These are phyloP conservation scores for Ehretia macrophylla DNA, from an alignment of 257 asterid genomes.

Conservation along the genomic window DNA sequence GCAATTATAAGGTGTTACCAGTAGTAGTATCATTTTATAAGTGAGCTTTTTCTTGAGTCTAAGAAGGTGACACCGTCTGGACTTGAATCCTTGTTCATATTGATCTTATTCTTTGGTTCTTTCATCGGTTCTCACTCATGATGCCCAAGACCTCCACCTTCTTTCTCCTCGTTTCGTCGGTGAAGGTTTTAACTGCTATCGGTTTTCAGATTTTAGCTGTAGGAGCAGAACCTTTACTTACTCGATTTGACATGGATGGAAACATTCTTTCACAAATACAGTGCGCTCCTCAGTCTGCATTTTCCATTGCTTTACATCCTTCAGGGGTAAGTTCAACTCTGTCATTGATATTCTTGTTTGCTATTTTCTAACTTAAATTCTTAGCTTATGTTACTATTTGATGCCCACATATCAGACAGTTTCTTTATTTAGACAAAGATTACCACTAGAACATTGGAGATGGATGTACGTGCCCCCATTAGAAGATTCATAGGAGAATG, in stretches of 20 bases:
- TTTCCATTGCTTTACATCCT: constrained; percentile 74
- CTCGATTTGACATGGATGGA: constrained; percentile 77
- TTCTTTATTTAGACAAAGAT: background rate
- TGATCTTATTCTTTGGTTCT: no score
- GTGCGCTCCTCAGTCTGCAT: constrained; percentile 81
- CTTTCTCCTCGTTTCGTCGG: no score
- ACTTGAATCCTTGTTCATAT: background rate
- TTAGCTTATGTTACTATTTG: background rate
- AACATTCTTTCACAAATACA: constrained; percentile 69
- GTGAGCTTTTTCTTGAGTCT: no score
- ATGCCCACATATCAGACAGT: background rate
- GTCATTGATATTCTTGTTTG: background rate
- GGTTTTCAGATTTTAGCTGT: constrained; percentile 67
- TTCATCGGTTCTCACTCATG: no score
- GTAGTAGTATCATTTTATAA: no score
- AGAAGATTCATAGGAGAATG: background rate
- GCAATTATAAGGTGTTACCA: no score
- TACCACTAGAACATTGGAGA: no score
- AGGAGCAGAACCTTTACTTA: constrained; percentile 77
- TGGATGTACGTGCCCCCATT: no score
- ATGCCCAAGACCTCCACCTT: no score
- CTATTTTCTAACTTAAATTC: background rate
- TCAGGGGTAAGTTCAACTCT: constrained; percentile 59
- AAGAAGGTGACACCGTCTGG: no score
- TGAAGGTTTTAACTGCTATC: background rate